Base-by-base conservation (phyloP, 345 rosid species). In the Dipteronia sinensis region DNA sequence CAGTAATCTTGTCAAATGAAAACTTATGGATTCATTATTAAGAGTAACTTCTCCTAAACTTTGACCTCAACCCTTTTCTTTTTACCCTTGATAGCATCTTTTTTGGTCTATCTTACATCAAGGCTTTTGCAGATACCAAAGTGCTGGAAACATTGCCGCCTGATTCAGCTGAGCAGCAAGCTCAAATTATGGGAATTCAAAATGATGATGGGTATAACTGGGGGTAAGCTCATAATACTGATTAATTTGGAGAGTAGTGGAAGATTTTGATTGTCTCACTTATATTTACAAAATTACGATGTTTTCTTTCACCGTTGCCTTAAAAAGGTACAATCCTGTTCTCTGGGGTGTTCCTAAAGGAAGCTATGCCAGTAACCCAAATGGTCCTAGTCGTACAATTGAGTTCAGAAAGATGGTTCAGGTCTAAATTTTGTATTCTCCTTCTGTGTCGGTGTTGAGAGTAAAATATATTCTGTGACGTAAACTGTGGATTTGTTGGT, bases 301-400 rank as follows among this genome's bases (percentile, higher is more conserved):
- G 47, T 65, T 79, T 56, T 72, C 20, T 47, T 76, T 58, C 20
- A 47, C 22, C 23, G 64, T 83, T 81, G 58, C 74, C 69, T 81
- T 75, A 10, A 76, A 46, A 86, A 93, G 99, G 86, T 95, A 95
- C 83, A 90, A 95, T 92, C 99, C 98, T 72, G 92, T 92, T 77
- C 90, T 95, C 38, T 93, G 97, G 98, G 98, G 97, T 63, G 94
- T 92, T 79, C 98, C 99, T 46, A 95, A 95, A 85, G 99, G 99
- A 89, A 93, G 98, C 88, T 95, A 95, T 87, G 89, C 99, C 51
- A 90, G 91, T 82, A 83, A 87, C 72, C 88, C 99, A 44, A 82
- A 83, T 84, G 94, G 97, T 84, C 79, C 96, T 58, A 83, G 77
- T 79, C 96, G 99, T 70, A 83, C 82, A 69, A 76, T 88, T 75